Conservation (phyloP, 2,329 filamentous ascomycete species). For the Fusarium xylarioides region DNA sequence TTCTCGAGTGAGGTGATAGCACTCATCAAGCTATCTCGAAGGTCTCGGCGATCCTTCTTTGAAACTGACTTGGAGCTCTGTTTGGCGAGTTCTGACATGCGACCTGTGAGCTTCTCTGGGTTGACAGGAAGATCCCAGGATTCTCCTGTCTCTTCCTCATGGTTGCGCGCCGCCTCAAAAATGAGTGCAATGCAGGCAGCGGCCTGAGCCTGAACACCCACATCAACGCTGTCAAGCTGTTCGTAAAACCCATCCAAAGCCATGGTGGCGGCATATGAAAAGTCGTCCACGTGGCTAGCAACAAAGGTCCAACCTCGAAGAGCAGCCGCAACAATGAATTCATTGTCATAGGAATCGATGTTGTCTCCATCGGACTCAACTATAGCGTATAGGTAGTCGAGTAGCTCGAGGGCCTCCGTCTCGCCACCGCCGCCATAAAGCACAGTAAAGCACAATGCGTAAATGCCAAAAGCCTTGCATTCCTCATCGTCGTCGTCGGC, state of each 20-base stretch:
- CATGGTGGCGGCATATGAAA: slow-evolving; percentile 74
- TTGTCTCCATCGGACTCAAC: slow-evolving; percentile 80
- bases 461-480: slow-evolving; percentile 74
- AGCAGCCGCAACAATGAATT: slow-evolving; percentile 75
- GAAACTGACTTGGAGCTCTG: slow-evolving; percentile 60
- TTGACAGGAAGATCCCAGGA: slow-evolving; percentile 61
- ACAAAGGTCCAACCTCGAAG: slow-evolving; percentile 83
- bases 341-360: slow-evolving; percentile 76
- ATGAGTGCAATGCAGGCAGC: slow-evolving; percentile 84
- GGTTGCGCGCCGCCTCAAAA: slow-evolving; percentile 72
- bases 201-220: slow-evolving; percentile 78
- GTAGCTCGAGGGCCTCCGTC: slow-evolving; percentile 73
- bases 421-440: slow-evolving; percentile 79
- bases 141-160: slow-evolving; percentile 60
- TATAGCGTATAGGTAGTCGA: slow-evolving; percentile 81
- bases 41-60: slow-evolving; percentile 57
- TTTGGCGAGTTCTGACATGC: slow-evolving; percentile 58
- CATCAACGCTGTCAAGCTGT: slow-evolving; percentile 79
- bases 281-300: slow-evolving; percentile 78
- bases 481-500: slow-evolving; percentile 70
- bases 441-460: slow-evolving; percentile 75
- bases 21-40: slow-evolving; percentile 60
- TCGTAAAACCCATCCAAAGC: slow-evolving; percentile 85
- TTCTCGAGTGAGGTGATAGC: slow-evolving; percentile 64
- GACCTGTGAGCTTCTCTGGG: slow-evolving; percentile 57